These are phyloP conservation scores for Pythium coloratum DNA, from an alignment of 352 stramenopile genomes.

Conservation along the genomic window DNA sequence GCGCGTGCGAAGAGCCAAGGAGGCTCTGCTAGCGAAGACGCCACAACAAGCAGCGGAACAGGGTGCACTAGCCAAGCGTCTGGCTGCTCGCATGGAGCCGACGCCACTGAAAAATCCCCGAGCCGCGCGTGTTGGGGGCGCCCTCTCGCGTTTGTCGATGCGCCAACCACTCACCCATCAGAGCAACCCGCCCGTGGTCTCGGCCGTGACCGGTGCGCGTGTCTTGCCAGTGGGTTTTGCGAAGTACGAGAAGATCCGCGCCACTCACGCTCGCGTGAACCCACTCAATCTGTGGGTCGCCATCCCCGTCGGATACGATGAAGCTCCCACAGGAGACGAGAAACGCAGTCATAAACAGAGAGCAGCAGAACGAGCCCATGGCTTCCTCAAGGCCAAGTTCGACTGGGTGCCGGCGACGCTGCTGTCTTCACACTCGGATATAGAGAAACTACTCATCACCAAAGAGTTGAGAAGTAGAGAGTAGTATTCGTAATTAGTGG, in stretches of 20 bases:
- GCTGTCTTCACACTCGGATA: conserved; percentile 16
- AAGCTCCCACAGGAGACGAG: not conserved
- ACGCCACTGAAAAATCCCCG: conserved; percentile 7
- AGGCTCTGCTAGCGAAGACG: conserved; percentile 31
- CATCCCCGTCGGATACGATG: conserved; percentile 40
- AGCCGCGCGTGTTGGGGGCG: conserved; percentile 15
- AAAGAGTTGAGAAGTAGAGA: not conserved
- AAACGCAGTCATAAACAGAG: not conserved
- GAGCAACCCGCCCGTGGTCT: conserved; percentile 33
- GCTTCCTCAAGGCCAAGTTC: conserved; percentile 41
- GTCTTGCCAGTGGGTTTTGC: conserved; percentile 44
- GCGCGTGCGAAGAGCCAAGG: conserved; percentile 33
- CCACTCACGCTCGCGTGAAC: conserved; percentile 46
- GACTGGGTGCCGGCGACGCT: conserved; percentile 59
- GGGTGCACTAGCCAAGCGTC: conserved; percentile 27
- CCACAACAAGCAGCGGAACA: conserved; percentile 23
- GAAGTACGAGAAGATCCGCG: conserved; percentile 52
- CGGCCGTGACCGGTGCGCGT: conserved; percentile 32
- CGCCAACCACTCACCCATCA: conserved; percentile 40
- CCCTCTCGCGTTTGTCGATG: conserved; percentile 18
- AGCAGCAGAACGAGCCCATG: not conserved
- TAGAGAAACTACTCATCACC: not conserved
- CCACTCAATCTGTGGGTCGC: conserved; percentile 61
- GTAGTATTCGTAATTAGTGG: not conserved
- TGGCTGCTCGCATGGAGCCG: conserved; percentile 27